These are phyloP conservation scores for Apiotrichum montevideense DNA, from an alignment of 1,284 basidiomycete species.

Conservation along the genomic window DNA sequence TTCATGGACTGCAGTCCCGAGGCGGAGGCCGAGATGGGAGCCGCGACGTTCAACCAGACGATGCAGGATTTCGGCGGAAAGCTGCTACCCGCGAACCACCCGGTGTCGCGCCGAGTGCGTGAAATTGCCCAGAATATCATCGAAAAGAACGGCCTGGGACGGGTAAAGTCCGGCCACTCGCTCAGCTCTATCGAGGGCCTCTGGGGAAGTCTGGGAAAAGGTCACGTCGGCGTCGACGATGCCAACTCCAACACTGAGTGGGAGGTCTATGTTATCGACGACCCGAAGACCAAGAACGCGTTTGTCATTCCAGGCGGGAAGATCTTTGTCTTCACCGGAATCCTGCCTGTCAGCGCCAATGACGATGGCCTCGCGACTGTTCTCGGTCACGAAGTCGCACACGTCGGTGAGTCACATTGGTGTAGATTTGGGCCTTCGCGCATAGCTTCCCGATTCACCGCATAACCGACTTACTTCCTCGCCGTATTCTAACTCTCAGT, in stretches of 20 bases:
- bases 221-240: not conserved
- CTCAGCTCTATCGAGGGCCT: conserved; percentile 33
- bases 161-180: conserved; percentile 48
- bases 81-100: conserved; percentile 64
- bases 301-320: conserved; percentile 69
- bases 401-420: conserved; percentile 56
- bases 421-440: conserved; percentile 44
- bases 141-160: conserved; percentile 63
- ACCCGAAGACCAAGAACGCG: conserved; percentile 68
- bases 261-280: conserved; percentile 71
- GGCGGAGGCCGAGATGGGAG: conserved; percentile 52
- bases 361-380: conserved; percentile 81
- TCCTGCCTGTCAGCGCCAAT: conserved; percentile 70
- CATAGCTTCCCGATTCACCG: no score
- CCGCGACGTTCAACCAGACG: conserved; percentile 9
- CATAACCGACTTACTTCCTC: conserved; percentile 49
- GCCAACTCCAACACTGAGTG: conserved; percentile 36
- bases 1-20: conserved; percentile 70
- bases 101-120: conserved; percentile 60
- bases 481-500: conserved; percentile 49
- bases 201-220: conserved; percentile 28
- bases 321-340: conserved; percentile 85
- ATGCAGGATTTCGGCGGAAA: conserved; percentile 13
- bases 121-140: conserved; percentile 68
- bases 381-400: conserved; percentile 83